Base-by-base conservation (phyloP, 208 protist species). In the Histomonas meleagridis region DNA sequence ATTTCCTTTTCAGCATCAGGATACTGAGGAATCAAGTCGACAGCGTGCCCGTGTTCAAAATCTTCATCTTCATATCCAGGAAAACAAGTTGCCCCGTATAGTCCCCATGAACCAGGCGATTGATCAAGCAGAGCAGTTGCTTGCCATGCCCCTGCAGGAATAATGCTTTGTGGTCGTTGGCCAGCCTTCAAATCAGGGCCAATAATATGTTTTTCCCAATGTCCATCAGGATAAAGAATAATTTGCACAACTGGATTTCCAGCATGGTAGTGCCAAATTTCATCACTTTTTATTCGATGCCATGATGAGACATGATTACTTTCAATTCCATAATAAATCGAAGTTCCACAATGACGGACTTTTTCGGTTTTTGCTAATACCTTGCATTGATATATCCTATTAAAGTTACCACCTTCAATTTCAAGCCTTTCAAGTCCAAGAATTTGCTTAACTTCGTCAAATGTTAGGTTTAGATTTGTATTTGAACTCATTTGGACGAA, bases 271-370 rank as follows among this genome's bases (percentile, higher is more conserved):
- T 32, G 10, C 70, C 70, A 79, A 28, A 79, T 79, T 35, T 79
- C 70, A 79, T 79, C 70, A 26, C 16, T 32, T 51, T 4, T 28
- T 14, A 79, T 40, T 51, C n/a, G 21, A 23, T 79, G 70, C 70
- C 70, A 79, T 12, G 12, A 21, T 10, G 70, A 79, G 5, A 79
- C 70, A n/a, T 35, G 46, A n/a, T 79, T 49, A 28, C 5, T 18
- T 79, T 35, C 28, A 49, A 79, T 49, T n/a, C n/a, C 70, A 28
- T 79, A 79, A 49, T 79, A 79, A 79, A 79, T 79, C 14, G 70
- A 79, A 18, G 70, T 79, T 49, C 70, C 70, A 35, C 70, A 79
- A 40, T 5, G 0, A 49, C 70, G n/a, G 40, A 49, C 49, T 46
- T 32, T 32, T 49, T 49, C 14, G 0, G 70, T 49, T n/a, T n/a